A percentile compares a stretch with the other conserved stretches of the same genome.
Evolutionary conservation across 2,329 filamentous ascomycete species (phyloP).

Genomic region (Sarocladiaceae sp.): DNA sequence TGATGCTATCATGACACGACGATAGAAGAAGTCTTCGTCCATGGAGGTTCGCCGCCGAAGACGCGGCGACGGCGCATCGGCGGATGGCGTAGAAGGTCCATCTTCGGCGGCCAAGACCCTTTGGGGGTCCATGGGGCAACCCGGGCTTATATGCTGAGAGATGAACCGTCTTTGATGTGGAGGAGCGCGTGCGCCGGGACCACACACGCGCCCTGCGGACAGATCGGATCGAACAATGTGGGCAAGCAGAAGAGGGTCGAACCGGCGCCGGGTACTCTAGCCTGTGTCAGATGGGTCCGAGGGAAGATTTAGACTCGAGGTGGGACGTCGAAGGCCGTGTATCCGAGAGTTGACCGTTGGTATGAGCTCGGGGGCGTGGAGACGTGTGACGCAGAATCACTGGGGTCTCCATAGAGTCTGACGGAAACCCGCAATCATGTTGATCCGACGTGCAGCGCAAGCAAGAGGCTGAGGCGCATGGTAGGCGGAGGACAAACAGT

Average conservation of each 20-base stretch:
- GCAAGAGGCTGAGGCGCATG: constrained; percentile 17
- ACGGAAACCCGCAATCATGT: constrained; percentile 26
- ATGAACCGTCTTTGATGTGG: background rate
- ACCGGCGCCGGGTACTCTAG: constrained; percentile 1
- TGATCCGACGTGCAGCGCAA: constrained; percentile 28
- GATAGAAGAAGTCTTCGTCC: constrained; percentile 49
- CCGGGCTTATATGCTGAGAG: constrained; percentile 19
- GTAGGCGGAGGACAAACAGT: constrained; percentile 9
- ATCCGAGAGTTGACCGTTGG: constrained; percentile 3
- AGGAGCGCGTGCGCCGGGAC: constrained; percentile 1
- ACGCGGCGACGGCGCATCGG: constrained; percentile 26
- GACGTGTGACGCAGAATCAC: constrained; percentile 7
- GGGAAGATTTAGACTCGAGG: constrained; percentile 4
- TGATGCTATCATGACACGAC: constrained; percentile 42
- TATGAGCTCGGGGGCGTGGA: constrained; percentile 6
- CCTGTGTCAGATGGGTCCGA: constrained; percentile 7
- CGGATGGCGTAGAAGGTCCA: constrained; percentile 24
- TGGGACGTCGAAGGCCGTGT: constrained; percentile 8
- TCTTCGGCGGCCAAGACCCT: constrained; percentile 22
- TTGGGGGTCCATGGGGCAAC: constrained; percentile 27
- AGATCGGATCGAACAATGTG: constrained; percentile 9
- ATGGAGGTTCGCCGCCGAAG: constrained; percentile 43
- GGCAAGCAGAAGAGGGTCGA: background rate
- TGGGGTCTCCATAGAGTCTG: constrained; percentile 24
- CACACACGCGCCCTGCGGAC: constrained; percentile 2